phyloP scores from a whole-genome alignment of 2,329 filamentous ascomycete genomes.

The Fusarium sp. region DNA sequence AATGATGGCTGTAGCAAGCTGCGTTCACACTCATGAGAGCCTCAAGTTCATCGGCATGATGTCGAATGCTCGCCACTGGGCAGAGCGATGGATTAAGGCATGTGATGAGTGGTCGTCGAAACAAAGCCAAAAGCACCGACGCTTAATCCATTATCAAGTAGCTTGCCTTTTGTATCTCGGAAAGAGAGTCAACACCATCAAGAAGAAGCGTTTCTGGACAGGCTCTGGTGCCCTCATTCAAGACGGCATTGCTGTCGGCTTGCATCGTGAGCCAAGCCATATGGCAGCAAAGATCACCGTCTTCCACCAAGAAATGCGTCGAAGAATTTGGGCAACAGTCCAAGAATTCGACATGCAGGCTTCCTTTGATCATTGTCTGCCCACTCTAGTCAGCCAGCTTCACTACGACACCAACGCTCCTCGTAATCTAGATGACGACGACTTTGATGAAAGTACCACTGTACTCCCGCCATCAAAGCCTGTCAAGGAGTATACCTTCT shows the following conservation, averaged over 20 bases:
- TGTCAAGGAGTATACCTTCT: slow-evolving; percentile 65
- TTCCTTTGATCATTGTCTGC: slow-evolving; percentile 69
- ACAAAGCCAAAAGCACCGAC: slow-evolving; percentile 71
- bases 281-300: slow-evolving; percentile 66
- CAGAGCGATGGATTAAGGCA: slow-evolving; percentile 66
- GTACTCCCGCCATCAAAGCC: slow-evolving; percentile 64
- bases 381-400: slow-evolving; percentile 67
- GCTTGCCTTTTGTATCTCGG: slow-evolving; percentile 69
- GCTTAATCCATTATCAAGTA: slow-evolving; percentile 70
- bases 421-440: slow-evolving; percentile 67
- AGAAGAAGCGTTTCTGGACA: slow-evolving; percentile 74
- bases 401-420: slow-evolving; percentile 67
- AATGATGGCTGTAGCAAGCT: slow-evolving; percentile 70
- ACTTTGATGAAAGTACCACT: slow-evolving; percentile 65
- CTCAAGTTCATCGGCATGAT: slow-evolving; percentile 68
- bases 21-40: slow-evolving; percentile 63
- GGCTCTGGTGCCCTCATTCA: slow-evolving; percentile 66
- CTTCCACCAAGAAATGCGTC: slow-evolving; percentile 71
- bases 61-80: slow-evolving; percentile 65
- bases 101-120: slow-evolving; percentile 64
- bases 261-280: slow-evolving; percentile 69
- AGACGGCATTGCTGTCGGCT: slow-evolving; percentile 67
- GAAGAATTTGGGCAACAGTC: slow-evolving; percentile 70
- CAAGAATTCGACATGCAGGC: slow-evolving; percentile 72
- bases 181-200: slow-evolving; percentile 71